A percentile compares a stretch with the other conserved stretches of the same genome.
Conservation (phyloP, 164 flowering plant species). For the Chloranthus sessilifolius region DNA sequence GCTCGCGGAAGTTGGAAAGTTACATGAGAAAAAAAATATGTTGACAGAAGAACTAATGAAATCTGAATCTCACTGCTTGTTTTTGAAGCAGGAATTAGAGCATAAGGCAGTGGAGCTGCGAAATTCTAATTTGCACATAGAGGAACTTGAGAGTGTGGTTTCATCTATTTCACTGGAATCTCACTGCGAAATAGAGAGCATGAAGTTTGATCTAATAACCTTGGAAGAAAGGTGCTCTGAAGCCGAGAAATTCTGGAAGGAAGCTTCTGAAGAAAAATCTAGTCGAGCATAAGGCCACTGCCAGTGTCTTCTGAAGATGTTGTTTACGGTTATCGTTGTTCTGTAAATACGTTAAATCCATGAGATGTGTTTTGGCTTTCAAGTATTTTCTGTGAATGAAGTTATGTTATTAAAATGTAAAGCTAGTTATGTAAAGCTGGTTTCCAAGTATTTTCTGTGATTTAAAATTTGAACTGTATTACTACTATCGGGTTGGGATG, state of each 20-base stretch:
- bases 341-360: no score
- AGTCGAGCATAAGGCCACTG: no score
- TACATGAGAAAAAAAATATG: conserved; percentile 31
- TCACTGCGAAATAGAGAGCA: conserved; percentile 81
- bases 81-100: conserved; percentile 44
- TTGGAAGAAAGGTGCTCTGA: conserved; percentile 51
- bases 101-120: conserved; percentile 46
- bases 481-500: no score
- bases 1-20: conserved; percentile 35
- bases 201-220: conserved; percentile 59
- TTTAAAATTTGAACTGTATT: no score
- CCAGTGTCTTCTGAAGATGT: no score
- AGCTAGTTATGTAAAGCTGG: no score
- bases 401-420: no score
- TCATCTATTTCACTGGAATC: conserved; percentile 59
- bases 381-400: no score
- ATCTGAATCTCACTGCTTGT: conserved; percentile 36
- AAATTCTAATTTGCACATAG: conserved; percentile 30
- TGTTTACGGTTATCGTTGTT: no score
- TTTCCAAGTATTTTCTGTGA: no score
- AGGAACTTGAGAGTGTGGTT: conserved; percentile 57
- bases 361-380: no score
- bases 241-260: conserved; percentile 43
- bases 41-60: conserved; percentile 44
- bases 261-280: conserved; percentile 40